Percentiles rank a stretch among this genome's conserved stretches.
These are phyloP conservation scores for Penicillium psychrosexuale DNA, from an alignment of 2,329 filamentous ascomycete species.

Conservation along the genomic window DNA sequence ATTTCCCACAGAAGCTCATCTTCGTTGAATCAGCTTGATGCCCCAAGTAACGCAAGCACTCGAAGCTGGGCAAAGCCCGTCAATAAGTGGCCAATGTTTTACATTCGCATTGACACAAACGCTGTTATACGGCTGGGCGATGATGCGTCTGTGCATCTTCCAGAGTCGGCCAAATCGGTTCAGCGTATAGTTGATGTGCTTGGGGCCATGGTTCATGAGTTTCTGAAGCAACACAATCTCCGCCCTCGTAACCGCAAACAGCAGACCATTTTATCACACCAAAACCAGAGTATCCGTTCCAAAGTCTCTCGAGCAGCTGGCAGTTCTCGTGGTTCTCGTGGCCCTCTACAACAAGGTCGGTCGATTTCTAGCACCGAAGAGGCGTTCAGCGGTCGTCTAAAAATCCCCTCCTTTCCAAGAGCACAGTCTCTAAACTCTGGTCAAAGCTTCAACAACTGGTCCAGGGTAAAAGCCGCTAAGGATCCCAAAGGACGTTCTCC, in stretches of 20 bases:
- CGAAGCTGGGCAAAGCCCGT: constrained; percentile 60
- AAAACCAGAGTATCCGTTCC: background rate
- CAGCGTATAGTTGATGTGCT: constrained; percentile 62
- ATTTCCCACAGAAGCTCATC: constrained; percentile 16
- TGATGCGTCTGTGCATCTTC: constrained; percentile 35
- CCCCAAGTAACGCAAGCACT: constrained; percentile 46
- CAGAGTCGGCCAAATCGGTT: constrained; percentile 46
- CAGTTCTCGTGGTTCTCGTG: background rate
- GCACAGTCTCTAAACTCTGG: constrained; percentile 6
- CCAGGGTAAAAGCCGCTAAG: constrained; percentile 40
- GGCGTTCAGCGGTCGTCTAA: constrained; percentile 24
- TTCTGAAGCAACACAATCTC: constrained; percentile 70
- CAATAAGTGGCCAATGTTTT: constrained; percentile 88
- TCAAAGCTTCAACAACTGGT: constrained; percentile 39
- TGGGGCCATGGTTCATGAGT: constrained; percentile 66
- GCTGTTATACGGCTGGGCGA: constrained; percentile 40
- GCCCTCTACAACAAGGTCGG: background rate
- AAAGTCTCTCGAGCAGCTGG: constrained; percentile 1
- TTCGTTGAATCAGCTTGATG: constrained; percentile 22
- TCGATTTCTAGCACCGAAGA: constrained; percentile 23
- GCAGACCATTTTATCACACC: constrained; percentile 10
- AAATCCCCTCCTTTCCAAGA: constrained; percentile 29
- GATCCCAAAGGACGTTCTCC: background rate
- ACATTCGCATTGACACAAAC: constrained; percentile 63
- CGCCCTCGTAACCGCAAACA: constrained; percentile 47